Evolutionary conservation across 169 alveolate genomes (phyloP).

Genomic region (Cystoisospora suis): DNA sequence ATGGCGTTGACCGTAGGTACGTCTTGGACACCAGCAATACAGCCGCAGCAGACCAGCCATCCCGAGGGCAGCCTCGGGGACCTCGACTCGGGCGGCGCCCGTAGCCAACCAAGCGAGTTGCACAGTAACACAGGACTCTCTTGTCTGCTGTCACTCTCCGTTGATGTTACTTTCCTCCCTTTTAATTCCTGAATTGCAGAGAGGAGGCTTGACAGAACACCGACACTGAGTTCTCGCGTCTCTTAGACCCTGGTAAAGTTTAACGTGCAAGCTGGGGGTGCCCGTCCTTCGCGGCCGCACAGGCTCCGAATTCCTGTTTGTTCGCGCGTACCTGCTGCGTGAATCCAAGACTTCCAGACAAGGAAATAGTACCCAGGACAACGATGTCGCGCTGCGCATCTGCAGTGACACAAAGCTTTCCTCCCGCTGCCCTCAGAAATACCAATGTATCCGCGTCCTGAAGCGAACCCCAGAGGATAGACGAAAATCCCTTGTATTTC

Average conservation of each 20-base stretch:
- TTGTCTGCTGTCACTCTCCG: no score
- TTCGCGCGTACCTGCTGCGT: neutral
- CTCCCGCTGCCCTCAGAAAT: neutral
- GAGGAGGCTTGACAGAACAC: neutral
- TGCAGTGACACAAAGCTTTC: no score
- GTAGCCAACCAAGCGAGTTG: neutral
- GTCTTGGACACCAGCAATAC: neutral
- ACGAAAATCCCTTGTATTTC: neutral
- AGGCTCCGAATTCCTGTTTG: neutral
- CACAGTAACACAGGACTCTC: neutral
- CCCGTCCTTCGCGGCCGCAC: no score
- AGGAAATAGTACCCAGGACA: neutral
- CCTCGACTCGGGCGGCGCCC: neutral
- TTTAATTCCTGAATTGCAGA: no score
- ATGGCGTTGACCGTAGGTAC: neutral
- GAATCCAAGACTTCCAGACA: neutral
- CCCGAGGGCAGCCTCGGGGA: neutral
- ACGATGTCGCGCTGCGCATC: neutral
- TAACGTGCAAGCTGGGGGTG: no score
- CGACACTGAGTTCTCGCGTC: neutral
- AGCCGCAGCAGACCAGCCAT: neutral
- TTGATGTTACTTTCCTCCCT: no score
- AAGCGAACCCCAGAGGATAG: neutral
- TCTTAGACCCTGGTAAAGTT: no score
- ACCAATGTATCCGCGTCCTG: neutral